Base-by-base conservation (phyloP, 495 filamentous ascomycete genomes). In the Platismatia glauca region DNA sequence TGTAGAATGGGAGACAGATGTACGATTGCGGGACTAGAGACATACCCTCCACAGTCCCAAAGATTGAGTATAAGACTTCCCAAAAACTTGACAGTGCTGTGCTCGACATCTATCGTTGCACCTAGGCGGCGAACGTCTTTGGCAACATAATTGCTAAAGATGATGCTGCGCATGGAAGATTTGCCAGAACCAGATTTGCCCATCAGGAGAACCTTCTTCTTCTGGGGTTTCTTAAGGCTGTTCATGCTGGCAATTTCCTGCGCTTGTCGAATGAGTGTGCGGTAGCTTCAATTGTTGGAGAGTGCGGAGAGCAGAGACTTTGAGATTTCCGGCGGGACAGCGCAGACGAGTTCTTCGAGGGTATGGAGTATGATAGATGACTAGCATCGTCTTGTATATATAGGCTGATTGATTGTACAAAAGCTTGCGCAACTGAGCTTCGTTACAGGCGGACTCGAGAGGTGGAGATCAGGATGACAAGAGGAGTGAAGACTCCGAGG, bases 121-220 rank as follows among this genome's bases (percentile, higher is more conserved):
- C 93, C 94, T 64, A 98, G 76, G 35, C 94, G 80, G 33, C 94
- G 86, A 7, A 96, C 95, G 78, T 98, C 95, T 70, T 93, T 93
- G 43, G 95, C 94, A 57, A 97, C 88, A 68, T 96, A 97, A 74
- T 98, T 97, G 77, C 87, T 92, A 76, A 98, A 98, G 68, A 98
- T 95, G 68, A 98, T 97, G 61, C 87, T 91, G 59, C 95, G 84
- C 94, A 98, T 98, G 56, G 91, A 96, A 37, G 92, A 96, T 74
- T 98, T 98, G n/a, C 94, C 94, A n/a, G 93, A 95, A 63, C 94
- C 94, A 65, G 88, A 92, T 78, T 97, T 97, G 65, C 94, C 94
- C 93, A 82, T 82, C 46, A 82, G 63, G 18, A 82, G 73, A 38
- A 82, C 79, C 77, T 82, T 82, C 76, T 78, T 81, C 74, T 82